Evolutionary conservation across 495 filamentous ascomycete genomes (phyloP).

Genomic region (Neurospora africana): DNA sequence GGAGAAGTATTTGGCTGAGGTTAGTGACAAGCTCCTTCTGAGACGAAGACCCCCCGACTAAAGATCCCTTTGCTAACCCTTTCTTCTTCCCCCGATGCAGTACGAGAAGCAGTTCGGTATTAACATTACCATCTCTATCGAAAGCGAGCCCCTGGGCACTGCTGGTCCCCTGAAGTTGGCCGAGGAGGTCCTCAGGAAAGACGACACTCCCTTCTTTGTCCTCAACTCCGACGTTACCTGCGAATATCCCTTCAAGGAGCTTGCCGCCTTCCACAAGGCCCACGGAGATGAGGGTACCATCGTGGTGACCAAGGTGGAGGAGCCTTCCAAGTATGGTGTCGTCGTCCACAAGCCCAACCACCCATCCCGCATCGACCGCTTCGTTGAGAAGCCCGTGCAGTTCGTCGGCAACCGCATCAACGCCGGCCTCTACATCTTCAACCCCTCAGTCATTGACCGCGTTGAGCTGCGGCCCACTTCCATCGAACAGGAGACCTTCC

Average conservation of each 20-base stretch:
- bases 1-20: constrained; percentile 51
- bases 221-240: constrained; percentile 97
- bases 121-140: constrained; percentile 92
- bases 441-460: constrained; percentile 77
- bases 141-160: constrained; percentile 89
- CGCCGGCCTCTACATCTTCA: constrained; percentile 97
- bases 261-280: constrained; percentile 79
- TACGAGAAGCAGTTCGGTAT: constrained; percentile 88
- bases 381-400: constrained; percentile 98
- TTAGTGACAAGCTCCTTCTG: constrained; percentile 16
- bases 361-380: constrained; percentile 88
- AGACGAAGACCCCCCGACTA: neutral
- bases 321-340: constrained; percentile 98
- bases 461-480: constrained; percentile 96
- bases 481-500: constrained; percentile 99
- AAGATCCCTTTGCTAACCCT: constrained; percentile 1
- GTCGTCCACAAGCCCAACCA: constrained; percentile 95
- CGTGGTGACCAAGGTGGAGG: constrained; percentile 98
- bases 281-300: constrained; percentile 98
- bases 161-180: constrained; percentile 94
- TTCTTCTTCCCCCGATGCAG: constrained; percentile 30
- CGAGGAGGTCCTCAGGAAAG: constrained; percentile 86
- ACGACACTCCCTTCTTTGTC: constrained; percentile 95
- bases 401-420: constrained; percentile 99
- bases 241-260: constrained; percentile 89